These are phyloP conservation scores for Schwanniomyces etchellsii DNA, from an alignment of 1,139 yeast species.

Conservation along the genomic window DNA sequence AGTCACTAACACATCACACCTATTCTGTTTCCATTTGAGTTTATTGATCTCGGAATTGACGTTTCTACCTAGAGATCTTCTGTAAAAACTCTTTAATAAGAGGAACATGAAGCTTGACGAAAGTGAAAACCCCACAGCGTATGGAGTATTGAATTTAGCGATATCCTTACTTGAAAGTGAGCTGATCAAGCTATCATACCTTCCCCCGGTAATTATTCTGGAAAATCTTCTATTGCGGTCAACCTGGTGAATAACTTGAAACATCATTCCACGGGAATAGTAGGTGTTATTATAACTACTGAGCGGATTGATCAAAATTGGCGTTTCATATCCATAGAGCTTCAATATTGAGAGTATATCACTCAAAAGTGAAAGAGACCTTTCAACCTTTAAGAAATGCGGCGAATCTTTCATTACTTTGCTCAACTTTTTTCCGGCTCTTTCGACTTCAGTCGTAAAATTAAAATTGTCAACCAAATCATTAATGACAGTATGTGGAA, in stretches of 20 bases:
- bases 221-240: constrained; percentile 36
- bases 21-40: constrained; percentile 25
- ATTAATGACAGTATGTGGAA: constrained; percentile 76
- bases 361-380: constrained; percentile 53
- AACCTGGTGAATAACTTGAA: constrained; percentile 67
- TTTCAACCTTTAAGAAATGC: constrained; percentile 52
- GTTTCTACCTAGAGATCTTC: constrained; percentile 23
- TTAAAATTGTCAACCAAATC: constrained; percentile 74
- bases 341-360: constrained; percentile 51
- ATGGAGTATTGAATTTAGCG: constrained; percentile 25
- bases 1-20: constrained; percentile 80
- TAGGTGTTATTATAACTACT: constrained; percentile 77
- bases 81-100: constrained; percentile 29
- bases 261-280: constrained; percentile 79
- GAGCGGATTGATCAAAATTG: constrained; percentile 55
- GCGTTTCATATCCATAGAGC: constrained; percentile 43
- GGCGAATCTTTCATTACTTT: constrained; percentile 77
- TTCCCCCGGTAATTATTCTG: constrained; percentile 84
- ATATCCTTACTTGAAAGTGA: constrained; percentile 46
- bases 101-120: constrained; percentile 37
- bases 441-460: constrained; percentile 61
- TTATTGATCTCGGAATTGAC: constrained; percentile 32
- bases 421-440: constrained; percentile 55
- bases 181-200: constrained; percentile 71
- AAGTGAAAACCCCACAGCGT: constrained; percentile 82